A percentile compares a stretch with the other conserved stretches of the same genome.
Conservation (phyloP, 805 yeast genomes). For the Candida pseudoglaebosa region DNA sequence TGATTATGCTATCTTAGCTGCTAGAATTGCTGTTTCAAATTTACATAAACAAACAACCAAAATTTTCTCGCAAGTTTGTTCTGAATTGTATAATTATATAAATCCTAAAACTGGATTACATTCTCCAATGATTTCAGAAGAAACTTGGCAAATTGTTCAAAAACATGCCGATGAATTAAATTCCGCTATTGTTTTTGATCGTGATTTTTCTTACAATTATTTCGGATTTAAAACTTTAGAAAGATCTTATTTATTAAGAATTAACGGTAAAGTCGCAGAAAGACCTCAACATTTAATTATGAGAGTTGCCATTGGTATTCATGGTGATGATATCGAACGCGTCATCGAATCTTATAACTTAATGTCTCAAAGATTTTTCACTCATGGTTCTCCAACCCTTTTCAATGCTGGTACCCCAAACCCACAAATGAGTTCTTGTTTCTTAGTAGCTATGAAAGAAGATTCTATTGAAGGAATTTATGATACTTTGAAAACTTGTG, state of each 20-base stretch:
- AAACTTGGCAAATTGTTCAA: slow-evolving; percentile 35
- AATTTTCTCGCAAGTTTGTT: slow-evolving; percentile 73
- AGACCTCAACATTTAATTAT: slow-evolving; percentile 59
- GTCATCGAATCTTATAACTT: slow-evolving; percentile 55
- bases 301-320: slow-evolving; percentile 62
- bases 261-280: slow-evolving; percentile 55
- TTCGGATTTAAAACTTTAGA: slow-evolving; percentile 62
- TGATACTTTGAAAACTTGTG: slow-evolving; percentile 57
- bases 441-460: slow-evolving; percentile 59
- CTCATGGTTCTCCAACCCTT: slow-evolving; percentile 60
- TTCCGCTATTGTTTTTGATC: slow-evolving; percentile 43
- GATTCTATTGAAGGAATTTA: slow-evolving; percentile 63
- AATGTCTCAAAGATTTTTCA: slow-evolving; percentile 57
- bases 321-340: slow-evolving; percentile 48
- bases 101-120: slow-evolving; percentile 74
- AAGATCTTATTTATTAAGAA: slow-evolving; percentile 52
- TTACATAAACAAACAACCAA: slow-evolving; percentile 92
- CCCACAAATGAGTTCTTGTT: slow-evolving; percentile 61
- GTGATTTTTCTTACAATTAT: slow-evolving; percentile 54
- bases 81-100: slow-evolving; percentile 68
- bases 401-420: slow-evolving; percentile 61
- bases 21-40: slow-evolving; percentile 91
- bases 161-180: slow-evolving; percentile 40
- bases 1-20: slow-evolving; percentile 93
- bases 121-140: slow-evolving; percentile 42